Percentiles rank a stretch among this genome's conserved stretches.
phyloP scores from a whole-genome alignment of 2,329 filamentous ascomycete genomes.

The Hypoxylon sp. region DNA sequence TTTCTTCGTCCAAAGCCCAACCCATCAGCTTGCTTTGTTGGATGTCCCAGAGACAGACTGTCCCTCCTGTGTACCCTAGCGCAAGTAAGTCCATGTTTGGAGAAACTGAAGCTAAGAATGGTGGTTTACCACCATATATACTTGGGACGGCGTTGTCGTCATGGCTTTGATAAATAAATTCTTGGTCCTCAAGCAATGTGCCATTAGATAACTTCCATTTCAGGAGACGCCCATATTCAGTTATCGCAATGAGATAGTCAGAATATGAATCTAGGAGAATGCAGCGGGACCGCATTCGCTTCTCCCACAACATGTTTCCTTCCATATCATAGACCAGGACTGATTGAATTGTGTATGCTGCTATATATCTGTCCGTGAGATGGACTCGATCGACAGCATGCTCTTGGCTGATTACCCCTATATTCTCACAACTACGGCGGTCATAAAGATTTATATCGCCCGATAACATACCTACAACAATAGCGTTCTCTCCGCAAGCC shows the following conservation, averaged over 20 bases:
- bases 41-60: slow-evolving; percentile 12
- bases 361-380: background rate
- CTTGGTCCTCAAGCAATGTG: background rate
- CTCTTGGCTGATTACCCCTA: background rate
- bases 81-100: slow-evolving; percentile 7
- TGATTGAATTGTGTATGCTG: background rate
- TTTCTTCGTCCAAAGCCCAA: slow-evolving; percentile 12
- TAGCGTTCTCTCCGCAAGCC: slow-evolving; percentile 3
- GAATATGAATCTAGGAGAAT: background rate
- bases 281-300: slow-evolving; percentile 1
- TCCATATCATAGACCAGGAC: background rate
- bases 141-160: background rate
- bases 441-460: slow-evolving; percentile 15
- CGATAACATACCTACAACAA: slow-evolving; percentile 10
- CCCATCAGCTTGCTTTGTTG: background rate
- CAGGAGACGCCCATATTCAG: slow-evolving; percentile 1
- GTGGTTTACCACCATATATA: background rate
- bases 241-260: slow-evolving; percentile 2
- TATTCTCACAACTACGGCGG: background rate
- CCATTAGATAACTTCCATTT: slow-evolving; percentile 6
- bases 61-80: background rate
- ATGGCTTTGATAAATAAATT: slow-evolving; percentile 1
- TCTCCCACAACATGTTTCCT: slow-evolving; percentile 7
- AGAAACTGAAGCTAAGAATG: slow-evolving; percentile 1
- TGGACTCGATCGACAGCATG: background rate